Evolutionary conservation across 345 rosid genomes (phyloP).

Genomic region (Moringa oleifera): DNA sequence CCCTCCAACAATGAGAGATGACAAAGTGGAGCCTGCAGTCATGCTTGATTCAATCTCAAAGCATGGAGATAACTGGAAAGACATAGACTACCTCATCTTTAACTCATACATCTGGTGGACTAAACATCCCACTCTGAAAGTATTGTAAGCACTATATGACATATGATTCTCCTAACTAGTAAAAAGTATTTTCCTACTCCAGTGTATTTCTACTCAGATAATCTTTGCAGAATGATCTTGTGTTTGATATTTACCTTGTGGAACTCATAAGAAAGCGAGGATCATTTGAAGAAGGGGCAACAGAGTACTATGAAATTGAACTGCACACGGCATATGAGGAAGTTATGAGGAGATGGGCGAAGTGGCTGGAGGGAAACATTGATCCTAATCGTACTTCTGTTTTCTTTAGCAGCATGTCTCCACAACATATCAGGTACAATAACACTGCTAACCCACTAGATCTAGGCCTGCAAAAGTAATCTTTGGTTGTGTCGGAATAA

Average conservation of each 20-base stretch:
- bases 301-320: constrained; percentile 50
- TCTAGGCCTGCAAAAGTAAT: neutral
- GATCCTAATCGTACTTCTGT: constrained; percentile 49
- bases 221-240: neutral
- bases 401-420: constrained; percentile 86
- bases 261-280: constrained; percentile 36
- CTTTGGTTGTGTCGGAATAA: neutral
- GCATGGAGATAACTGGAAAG: constrained; percentile 54
- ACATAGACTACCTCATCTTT: constrained; percentile 45
- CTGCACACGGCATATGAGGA: constrained; percentile 38
- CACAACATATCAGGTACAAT: constrained; percentile 56
- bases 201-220: neutral
- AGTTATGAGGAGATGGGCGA: constrained; percentile 58
- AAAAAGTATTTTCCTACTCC: neutral
- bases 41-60: constrained; percentile 51
- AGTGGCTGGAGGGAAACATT: constrained; percentile 65
- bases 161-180: neutral
- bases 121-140: constrained; percentile 38
- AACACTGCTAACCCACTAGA: neutral
- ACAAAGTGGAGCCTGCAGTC: constrained; percentile 33
- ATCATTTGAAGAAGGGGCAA: constrained; percentile 45
- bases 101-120: constrained; percentile 72
- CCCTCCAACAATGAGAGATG: constrained; percentile 43
- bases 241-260: neutral
- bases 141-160: constrained; percentile 33